Conservation (phyloP, 169 alveolate genomes). For the Babesia ovata region DNA sequence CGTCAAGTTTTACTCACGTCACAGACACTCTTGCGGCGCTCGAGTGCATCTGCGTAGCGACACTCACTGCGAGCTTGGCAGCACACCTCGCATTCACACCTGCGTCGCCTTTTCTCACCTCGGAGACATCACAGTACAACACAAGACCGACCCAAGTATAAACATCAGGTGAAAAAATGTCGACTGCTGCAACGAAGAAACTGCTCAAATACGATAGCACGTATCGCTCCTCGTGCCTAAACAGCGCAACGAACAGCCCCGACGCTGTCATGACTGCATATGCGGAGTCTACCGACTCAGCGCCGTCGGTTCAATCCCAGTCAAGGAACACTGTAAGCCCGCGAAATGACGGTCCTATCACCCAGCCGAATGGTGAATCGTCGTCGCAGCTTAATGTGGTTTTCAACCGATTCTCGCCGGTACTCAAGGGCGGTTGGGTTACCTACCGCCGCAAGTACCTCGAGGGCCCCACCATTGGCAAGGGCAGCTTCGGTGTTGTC, state of each 20-base stretch:
- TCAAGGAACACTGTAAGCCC: not conserved
- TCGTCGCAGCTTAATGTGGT: conserved; percentile 25
- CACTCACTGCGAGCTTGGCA: no score
- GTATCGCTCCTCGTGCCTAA: conserved; percentile 13
- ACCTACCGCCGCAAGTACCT: conserved; percentile 62
- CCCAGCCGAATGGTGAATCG: not conserved
- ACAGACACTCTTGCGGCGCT: no score
- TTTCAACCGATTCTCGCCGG: conserved; percentile 55
- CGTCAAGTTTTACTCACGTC: no score
- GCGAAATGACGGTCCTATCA: not conserved
- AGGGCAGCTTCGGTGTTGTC: conserved; percentile 69
- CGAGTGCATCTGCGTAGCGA: no score
- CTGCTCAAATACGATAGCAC: conserved; percentile 28
- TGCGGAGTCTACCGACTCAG: conserved; percentile 21
- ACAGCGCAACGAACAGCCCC: not conserved
- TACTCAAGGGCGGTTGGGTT: conserved; percentile 61
- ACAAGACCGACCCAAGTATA: not conserved
- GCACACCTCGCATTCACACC: not conserved
- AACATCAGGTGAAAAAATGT: not conserved
- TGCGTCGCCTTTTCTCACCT: not conserved
- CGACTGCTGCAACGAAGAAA: conserved; percentile 5
- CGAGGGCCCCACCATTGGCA: conserved; percentile 69
- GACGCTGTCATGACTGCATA: conserved; percentile 14
- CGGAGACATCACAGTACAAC: conserved; percentile 1
- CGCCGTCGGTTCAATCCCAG: conserved; percentile 1